phyloP scores from a whole-genome alignment of 2,329 filamentous ascomycete species.

The Penicillium rolfsii region DNA sequence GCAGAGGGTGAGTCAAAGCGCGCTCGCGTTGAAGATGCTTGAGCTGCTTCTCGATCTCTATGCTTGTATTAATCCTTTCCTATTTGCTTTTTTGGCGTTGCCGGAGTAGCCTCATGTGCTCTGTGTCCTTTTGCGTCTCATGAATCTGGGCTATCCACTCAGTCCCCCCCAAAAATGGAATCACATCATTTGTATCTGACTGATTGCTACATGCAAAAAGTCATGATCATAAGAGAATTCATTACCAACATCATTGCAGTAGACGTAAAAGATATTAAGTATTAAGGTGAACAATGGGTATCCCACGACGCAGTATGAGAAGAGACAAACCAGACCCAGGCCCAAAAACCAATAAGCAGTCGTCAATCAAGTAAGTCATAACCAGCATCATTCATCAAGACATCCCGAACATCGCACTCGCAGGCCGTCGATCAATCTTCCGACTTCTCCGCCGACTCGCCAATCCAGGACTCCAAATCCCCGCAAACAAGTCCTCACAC shows the following conservation, averaged over 20 bases:
- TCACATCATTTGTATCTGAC: background rate
- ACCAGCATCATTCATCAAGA: conserved; percentile 7
- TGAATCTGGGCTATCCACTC: background rate
- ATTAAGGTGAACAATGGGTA: background rate
- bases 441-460: conserved; percentile 52
- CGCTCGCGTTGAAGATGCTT: conserved; percentile 28
- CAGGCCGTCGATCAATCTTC: conserved; percentile 35
- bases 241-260: background rate
- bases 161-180: background rate
- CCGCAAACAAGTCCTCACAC: conserved; percentile 67
- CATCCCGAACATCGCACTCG: conserved; percentile 31
- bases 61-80: background rate
- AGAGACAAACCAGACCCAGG: background rate
- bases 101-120: background rate
- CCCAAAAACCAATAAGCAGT: background rate
- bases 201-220: background rate
- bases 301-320: background rate
- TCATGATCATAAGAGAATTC: background rate
- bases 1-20: conserved; percentile 33
- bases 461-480: conserved; percentile 61
- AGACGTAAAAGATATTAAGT: background rate
- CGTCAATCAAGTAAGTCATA: background rate
- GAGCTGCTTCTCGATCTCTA: background rate
- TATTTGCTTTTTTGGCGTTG: conserved; percentile 4
- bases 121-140: background rate